These are phyloP conservation scores for Pleomassaria siparia DNA, from an alignment of 2,329 filamentous ascomycete species.

Conservation along the genomic window DNA sequence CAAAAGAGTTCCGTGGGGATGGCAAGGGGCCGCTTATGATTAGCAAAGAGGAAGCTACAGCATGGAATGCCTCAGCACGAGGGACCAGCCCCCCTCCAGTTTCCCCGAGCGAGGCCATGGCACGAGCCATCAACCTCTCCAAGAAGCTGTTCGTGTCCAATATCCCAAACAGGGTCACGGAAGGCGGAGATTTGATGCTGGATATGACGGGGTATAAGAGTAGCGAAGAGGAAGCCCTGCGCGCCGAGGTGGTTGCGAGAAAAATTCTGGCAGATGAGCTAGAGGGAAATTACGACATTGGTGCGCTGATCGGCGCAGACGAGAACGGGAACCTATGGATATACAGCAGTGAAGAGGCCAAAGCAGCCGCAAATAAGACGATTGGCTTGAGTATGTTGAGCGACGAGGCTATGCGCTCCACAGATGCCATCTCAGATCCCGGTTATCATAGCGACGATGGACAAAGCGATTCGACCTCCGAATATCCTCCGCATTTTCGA, in stretches of 20 bases:
- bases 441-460: conserved; percentile 91
- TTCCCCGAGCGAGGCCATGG: conserved; percentile 72
- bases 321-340: conserved; percentile 99
- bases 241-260: conserved; percentile 88
- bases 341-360: conserved; percentile 96
- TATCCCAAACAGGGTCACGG: conserved; percentile 90
- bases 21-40: conserved; percentile 33
- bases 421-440: conserved; percentile 87
- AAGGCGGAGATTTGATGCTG: conserved; percentile 91
- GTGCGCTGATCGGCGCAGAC: conserved; percentile 90
- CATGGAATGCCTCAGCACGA: conserved; percentile 45
- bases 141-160: conserved; percentile 86
- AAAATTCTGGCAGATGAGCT: conserved; percentile 91
- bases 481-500: conserved; percentile 58
- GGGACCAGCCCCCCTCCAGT: conserved; percentile 78
- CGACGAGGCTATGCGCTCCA: conserved; percentile 56
- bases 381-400: conserved; percentile 56
- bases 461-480: conserved; percentile 59
- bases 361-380: conserved; percentile 77
- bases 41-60: conserved; percentile 36
- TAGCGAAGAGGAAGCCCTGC: conserved; percentile 86
- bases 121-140: conserved; percentile 80
- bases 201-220: conserved; percentile 98
- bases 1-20: conserved; percentile 29
- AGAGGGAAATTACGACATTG: conserved; percentile 94